Percentiles rank a stretch among this genome's conserved stretches.
Evolutionary conservation across 352 stramenopile species (phyloP).

Genomic region (Lagenidium sp.): DNA sequence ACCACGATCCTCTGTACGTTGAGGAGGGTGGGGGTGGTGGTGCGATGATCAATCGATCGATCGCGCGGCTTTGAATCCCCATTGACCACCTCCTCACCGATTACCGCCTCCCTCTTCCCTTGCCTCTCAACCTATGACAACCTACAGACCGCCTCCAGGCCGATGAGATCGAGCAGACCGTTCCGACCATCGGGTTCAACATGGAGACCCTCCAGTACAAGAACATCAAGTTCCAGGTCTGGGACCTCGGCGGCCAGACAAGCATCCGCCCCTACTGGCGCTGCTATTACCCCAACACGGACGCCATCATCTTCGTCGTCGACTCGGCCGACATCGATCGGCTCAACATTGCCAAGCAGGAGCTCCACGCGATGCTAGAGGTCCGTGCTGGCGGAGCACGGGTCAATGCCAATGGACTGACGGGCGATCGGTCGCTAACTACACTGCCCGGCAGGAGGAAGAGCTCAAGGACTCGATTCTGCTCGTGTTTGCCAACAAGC

Average conservation of each 20-base stretch:
- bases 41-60: too few relatives aligned
- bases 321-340: constrained; percentile 95
- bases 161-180: constrained; percentile 97
- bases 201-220: constrained; percentile 91
- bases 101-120: too few relatives aligned
- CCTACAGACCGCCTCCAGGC: constrained; percentile 69
- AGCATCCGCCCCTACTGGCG: constrained; percentile 99
- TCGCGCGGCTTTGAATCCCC: too few relatives aligned
- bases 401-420: too few relatives aligned
- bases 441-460: constrained; percentile 82
- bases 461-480: constrained; percentile 98
- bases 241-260: constrained; percentile 99
- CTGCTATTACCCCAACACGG: constrained; percentile 99
- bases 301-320: constrained; percentile 96
- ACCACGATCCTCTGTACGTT: constrained; percentile 98
- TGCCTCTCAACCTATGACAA: too few relatives aligned
- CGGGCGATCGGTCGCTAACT: not conserved
- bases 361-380: constrained; percentile 97
- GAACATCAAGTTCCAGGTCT: constrained; percentile 98
- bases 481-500: constrained; percentile 99
- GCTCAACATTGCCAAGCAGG: constrained; percentile 96
- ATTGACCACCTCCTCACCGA: too few relatives aligned
- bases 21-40: constrained; percentile 1
- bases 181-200: constrained; percentile 99
- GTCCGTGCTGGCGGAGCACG: constrained; percentile 14